Percentiles rank a stretch among this genome's conserved stretches.
These are phyloP conservation scores for Botrytis cinerea DNA, from an alignment of 2,329 filamentous ascomycete genomes.

Conservation along the genomic window DNA sequence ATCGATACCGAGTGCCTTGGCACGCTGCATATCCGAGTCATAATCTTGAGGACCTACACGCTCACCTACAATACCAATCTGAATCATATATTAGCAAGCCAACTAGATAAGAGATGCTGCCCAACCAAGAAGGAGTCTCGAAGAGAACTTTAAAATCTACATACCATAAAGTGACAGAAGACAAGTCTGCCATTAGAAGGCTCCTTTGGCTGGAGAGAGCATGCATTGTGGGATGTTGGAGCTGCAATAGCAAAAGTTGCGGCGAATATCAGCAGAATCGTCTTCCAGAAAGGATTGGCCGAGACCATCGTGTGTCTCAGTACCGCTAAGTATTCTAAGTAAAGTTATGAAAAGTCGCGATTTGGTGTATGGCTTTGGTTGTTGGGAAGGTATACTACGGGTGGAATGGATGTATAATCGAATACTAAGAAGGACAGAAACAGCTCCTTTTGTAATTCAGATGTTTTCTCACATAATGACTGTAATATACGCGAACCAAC, in stretches of 20 bases:
- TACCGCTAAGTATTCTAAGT: background rate
- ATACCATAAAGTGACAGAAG: constrained; percentile 33
- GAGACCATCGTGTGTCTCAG: background rate
- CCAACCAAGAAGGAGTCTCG: background rate
- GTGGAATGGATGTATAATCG: background rate
- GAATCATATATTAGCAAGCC: background rate
- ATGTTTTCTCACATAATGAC: background rate
- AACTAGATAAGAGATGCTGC: background rate
- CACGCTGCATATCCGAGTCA: constrained; percentile 32
- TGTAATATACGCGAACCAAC: background rate
- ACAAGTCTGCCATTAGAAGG: constrained; percentile 25
- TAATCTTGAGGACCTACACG: constrained; percentile 30
- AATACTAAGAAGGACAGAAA: background rate
- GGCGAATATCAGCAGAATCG: constrained; percentile 3
- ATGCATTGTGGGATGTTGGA: background rate
- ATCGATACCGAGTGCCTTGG: constrained; percentile 42
- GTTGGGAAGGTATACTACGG: background rate
- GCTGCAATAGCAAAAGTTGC: constrained; percentile 15
- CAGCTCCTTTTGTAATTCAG: background rate
- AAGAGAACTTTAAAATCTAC: background rate
- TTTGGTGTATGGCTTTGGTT: background rate
- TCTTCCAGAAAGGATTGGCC: background rate
- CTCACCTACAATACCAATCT: constrained; percentile 34
- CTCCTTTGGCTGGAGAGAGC: constrained; percentile 17
- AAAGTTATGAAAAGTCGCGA: background rate